These are phyloP conservation scores for Emericellopsis cladophorae DNA, from an alignment of 2,329 filamentous ascomycete genomes.

Conservation along the genomic window DNA sequence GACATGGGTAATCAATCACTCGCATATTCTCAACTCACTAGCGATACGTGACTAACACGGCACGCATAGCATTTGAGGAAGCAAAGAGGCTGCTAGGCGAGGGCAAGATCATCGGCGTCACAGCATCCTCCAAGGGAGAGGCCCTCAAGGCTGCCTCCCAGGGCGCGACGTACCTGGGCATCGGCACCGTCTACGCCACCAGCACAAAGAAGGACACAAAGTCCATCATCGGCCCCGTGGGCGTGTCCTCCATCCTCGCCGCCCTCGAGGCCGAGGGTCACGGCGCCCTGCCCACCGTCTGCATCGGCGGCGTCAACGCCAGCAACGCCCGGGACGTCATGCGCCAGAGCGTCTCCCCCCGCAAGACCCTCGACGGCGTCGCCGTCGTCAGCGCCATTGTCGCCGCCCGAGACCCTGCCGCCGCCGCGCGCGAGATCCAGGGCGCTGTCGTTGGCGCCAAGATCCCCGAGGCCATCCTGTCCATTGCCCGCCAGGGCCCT, in stretches of 20 bases:
- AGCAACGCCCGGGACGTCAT: constrained; percentile 63
- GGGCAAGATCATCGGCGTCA: constrained; percentile 77
- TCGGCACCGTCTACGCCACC: constrained; percentile 83
- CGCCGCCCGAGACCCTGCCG: constrained; percentile 52
- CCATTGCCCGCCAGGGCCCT: constrained; percentile 51
- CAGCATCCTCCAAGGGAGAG: constrained; percentile 63
- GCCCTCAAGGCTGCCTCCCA: constrained; percentile 56
- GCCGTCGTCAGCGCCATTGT: constrained; percentile 87
- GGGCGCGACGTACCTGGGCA: constrained; percentile 83
- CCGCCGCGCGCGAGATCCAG: constrained; percentile 46
- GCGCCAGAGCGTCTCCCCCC: constrained; percentile 45
- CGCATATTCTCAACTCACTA: background rate
- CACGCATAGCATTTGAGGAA: constrained; percentile 11
- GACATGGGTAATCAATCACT: constrained; percentile 53
- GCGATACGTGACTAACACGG: background rate
- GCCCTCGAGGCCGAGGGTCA: constrained; percentile 37
- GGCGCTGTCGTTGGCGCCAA: constrained; percentile 31
- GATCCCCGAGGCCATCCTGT: constrained; percentile 36
- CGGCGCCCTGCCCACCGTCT: constrained; percentile 50
- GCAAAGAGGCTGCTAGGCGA: constrained; percentile 64
- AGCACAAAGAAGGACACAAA: constrained; percentile 85
- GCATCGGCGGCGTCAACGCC: constrained; percentile 79
- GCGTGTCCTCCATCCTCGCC: constrained; percentile 39
- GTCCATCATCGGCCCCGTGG: constrained; percentile 40
- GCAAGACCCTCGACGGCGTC: constrained; percentile 62